Evolutionary conservation across 2,329 filamentous ascomycete species (phyloP), one percentile per base, ranked within the genome.

Genomic region (Endoconidiophora laricicola): DNA sequence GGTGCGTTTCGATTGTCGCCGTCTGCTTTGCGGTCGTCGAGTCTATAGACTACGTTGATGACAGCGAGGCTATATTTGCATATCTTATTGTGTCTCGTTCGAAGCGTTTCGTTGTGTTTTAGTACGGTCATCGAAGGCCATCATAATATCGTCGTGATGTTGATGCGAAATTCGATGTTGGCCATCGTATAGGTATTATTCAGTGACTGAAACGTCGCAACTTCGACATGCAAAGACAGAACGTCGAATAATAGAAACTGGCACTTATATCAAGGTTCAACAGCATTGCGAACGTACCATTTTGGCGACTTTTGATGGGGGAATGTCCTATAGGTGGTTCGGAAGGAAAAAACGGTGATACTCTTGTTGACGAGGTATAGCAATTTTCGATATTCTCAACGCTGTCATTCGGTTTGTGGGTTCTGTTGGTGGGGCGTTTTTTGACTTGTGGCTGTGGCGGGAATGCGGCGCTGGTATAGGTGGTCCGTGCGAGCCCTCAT

Each of bases 341-440:
- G 62, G 64, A 63, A 67, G 66, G 64, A 60, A 58, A 63, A 63
- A 61, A 63, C 63, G 59, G 51, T 50, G 47, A 53, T 53, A 53
- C 38, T 50, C 47, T 46, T 47, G 16, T 44, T 40, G 37, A 18
- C 60, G 54, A 58, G 57, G 57, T 56, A 54, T 57, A 56, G 57
- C 52, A 58, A 62, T 66, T 65, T 66, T 66, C 61, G 59, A 60
- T 60, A 59, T 62, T 62, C 65, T 66, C 66, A 14, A 22, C 62
- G 60, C 63, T 61, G 64, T 64, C 66, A 66, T 63, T 65, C 59
- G 61, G 60, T 66, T 67, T 68, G 65, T 68, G 65, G 64, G 65
- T 60, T 60, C 58, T 58, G 64, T 65, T 63, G 63, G 65, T 65
- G 61, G 58, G 59, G 59, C 57, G 58, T 57, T 60, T 56, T 55